Base-by-base conservation (phyloP, 305 asterid species). In the Fraxinus greggii region DNA sequence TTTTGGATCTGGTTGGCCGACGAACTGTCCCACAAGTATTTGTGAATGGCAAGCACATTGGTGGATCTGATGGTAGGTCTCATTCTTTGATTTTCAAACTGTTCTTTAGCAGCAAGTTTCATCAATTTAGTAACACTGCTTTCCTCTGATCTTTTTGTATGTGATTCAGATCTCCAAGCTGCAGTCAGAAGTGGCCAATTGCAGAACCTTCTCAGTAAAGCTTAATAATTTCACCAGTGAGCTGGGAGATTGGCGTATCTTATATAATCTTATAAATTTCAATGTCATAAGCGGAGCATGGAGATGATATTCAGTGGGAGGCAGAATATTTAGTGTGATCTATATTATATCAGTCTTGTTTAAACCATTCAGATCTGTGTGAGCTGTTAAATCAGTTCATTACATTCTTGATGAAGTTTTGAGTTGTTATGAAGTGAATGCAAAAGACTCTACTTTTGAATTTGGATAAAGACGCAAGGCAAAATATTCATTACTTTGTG, bases 11-110 rank as follows among this genome's bases (percentile, higher is more conserved):
- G 86, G 90, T 95, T 70, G 99, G 99, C 67, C 92, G 90, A 28
- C 89, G 95, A 56, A 95, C 98, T 21, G 98, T 95, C 81, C 99
- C 98, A 12, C 99, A 94, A 90, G 96, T 95, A 15, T 95, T 95
- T 79, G 97, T 94, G 80, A 94, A 95, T 83, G 97, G 99, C 76
- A 95, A 95, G 91, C 97, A 95, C 79, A 89, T 95, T 76, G 99
- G 99, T 81, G 98, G 99, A 31, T 94, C 92, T 51, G 99, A 94
- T 77, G 97, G 99, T 94, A 87, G 32, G 87, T 81, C 77, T 77
- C 65, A 59, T 70, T 69, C 72, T 35, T 78, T 78, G 40, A 63
- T 5, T 19, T 78, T 54, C 29, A 24, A 19, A 51, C 5, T 61
- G 21, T 83, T 67, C 2, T 56, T 67, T 67, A 70, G 40, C 10